Percentiles rank a stretch among this genome's conserved stretches.
Evolutionary conservation across 2,329 filamentous ascomycete genomes (phyloP).

Genomic region (Alternaria sp.): DNA sequence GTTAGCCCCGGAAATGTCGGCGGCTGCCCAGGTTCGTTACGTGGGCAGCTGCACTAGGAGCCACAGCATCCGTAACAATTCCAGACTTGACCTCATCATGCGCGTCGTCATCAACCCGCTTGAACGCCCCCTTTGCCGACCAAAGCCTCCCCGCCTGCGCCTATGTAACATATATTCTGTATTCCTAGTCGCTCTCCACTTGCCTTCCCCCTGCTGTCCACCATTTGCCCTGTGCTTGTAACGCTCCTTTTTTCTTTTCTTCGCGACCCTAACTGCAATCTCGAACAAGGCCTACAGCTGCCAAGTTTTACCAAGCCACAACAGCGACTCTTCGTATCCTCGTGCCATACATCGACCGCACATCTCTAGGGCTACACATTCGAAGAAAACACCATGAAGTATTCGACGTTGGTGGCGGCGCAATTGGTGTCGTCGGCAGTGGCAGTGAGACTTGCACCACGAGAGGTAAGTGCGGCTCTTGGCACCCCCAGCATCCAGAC

Average conservation of each 20-base stretch:
- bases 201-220: conserved; percentile 5
- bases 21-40: conserved; percentile 17
- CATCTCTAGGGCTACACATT: background rate
- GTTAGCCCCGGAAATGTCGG: conserved; percentile 10
- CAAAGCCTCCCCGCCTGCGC: conserved; percentile 9
- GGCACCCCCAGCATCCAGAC: conserved; percentile 28
- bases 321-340: conserved; percentile 1
- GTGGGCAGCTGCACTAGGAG: conserved; percentile 19
- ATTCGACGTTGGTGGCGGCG: conserved; percentile 39
- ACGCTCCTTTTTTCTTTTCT: background rate
- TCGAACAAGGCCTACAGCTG: conserved; percentile 9
- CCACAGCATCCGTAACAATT: conserved; percentile 16
- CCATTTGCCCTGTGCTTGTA: conserved; percentile 4
- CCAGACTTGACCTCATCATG: conserved; percentile 25
- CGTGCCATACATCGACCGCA: conserved; percentile 21
- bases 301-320: conserved; percentile 20
- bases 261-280: conserved; percentile 3
- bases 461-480: conserved; percentile 48
- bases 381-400: conserved; percentile 39
- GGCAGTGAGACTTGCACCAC: conserved; percentile 42
- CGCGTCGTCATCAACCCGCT: conserved; percentile 26
- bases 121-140: conserved; percentile 16
- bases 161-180: conserved; percentile 7
- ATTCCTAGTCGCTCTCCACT: conserved; percentile 10
- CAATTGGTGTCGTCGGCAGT: conserved; percentile 41